Percentiles rank a stretch among this genome's conserved stretches.
These are phyloP conservation scores for Persicaria tinctoria DNA, from an alignment of 148 eudicot genomes.

Conservation along the genomic window DNA sequence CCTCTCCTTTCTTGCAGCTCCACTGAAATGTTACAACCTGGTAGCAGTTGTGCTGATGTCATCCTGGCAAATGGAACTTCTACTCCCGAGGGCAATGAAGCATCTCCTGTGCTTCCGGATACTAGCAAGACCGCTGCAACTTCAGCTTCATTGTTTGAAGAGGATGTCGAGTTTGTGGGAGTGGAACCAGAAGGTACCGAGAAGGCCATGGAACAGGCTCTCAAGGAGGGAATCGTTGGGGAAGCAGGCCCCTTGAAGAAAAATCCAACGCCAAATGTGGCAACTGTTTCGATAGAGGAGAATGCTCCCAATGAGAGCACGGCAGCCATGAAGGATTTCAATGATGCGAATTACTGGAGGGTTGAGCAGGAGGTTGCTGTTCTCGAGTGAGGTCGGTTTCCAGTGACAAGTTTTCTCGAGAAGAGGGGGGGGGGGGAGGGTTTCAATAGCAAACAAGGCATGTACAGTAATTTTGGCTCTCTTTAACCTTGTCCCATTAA, in stretches of 20 bases:
- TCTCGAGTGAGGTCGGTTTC: conserved; percentile 38
- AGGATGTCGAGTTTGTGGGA: conserved; percentile 96
- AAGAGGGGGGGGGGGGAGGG: neutral
- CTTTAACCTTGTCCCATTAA: neutral
- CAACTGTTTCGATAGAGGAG: conserved; percentile 18
- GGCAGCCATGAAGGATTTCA: conserved; percentile 63
- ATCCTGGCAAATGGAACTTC: conserved; percentile 15
- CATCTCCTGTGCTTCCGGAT: conserved; percentile 25
- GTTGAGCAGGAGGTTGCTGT: conserved; percentile 84
- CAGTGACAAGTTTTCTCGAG: neutral
- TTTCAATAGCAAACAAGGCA: no score
- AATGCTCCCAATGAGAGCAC: conserved; percentile 28
- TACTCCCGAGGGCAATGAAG: conserved; percentile 37
- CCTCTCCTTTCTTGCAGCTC: conserved; percentile 49
- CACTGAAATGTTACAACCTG: conserved; percentile 17
- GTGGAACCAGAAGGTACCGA: conserved; percentile 91
- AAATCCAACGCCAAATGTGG: conserved; percentile 15
- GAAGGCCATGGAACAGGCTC: conserved; percentile 92
- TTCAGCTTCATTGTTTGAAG: conserved; percentile 81
- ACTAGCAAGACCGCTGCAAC: conserved; percentile 30
- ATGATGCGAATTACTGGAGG: conserved; percentile 92
- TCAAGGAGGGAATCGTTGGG: conserved; percentile 95
- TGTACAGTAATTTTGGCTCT: conserved; percentile 8
- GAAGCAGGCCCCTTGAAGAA: conserved; percentile 91
- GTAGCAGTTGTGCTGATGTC: conserved; percentile 23